A percentile compares a stretch with the other conserved stretches of the same genome.
Evolutionary conservation across 257 asterid genomes (phyloP).

Genomic region (Parsonsia alboflavescens): DNA sequence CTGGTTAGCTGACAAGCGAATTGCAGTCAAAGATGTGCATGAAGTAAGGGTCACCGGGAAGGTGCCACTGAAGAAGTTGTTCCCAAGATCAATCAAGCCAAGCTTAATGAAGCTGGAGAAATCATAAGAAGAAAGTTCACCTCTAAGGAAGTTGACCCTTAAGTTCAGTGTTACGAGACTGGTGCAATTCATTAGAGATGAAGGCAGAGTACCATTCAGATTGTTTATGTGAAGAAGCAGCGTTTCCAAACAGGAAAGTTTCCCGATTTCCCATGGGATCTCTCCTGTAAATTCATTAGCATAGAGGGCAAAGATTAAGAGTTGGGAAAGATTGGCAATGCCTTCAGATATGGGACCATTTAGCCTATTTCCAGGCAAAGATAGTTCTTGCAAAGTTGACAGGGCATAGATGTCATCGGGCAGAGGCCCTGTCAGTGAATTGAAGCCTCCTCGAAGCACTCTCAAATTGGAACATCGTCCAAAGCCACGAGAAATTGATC

Average conservation of each 20-base stretch:
- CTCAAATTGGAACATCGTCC: constrained; percentile 45
- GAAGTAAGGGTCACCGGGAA: constrained; percentile 62
- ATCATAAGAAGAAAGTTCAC: constrained; percentile 62
- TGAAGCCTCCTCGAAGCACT: constrained; percentile 64
- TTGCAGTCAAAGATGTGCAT: constrained; percentile 63
- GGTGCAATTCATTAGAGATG: constrained; percentile 64
- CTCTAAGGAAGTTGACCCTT: constrained; percentile 63
- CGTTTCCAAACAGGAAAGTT: constrained; percentile 48
- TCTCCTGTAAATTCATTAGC: constrained; percentile 56
- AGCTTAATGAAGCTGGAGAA: constrained; percentile 62
- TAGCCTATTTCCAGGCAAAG: constrained; percentile 59
- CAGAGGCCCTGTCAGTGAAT: constrained; percentile 48
- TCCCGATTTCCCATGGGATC: constrained; percentile 66
- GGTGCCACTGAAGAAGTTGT: constrained; percentile 54
- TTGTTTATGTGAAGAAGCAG: constrained; percentile 67
- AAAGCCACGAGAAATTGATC: constrained; percentile 45
- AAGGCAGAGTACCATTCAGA: constrained; percentile 61
- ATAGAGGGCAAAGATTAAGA: constrained; percentile 49
- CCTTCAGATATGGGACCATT: constrained; percentile 44
- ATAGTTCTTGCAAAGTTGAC: constrained; percentile 48
- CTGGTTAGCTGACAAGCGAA: constrained; percentile 68
- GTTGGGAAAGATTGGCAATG: constrained; percentile 45
- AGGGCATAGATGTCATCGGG: constrained; percentile 54
- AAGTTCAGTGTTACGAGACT: constrained; percentile 52
- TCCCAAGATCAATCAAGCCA: constrained; percentile 63